Conservation (phyloP, 2,329 filamentous ascomycete genomes). For the Trichophyton simii region DNA sequence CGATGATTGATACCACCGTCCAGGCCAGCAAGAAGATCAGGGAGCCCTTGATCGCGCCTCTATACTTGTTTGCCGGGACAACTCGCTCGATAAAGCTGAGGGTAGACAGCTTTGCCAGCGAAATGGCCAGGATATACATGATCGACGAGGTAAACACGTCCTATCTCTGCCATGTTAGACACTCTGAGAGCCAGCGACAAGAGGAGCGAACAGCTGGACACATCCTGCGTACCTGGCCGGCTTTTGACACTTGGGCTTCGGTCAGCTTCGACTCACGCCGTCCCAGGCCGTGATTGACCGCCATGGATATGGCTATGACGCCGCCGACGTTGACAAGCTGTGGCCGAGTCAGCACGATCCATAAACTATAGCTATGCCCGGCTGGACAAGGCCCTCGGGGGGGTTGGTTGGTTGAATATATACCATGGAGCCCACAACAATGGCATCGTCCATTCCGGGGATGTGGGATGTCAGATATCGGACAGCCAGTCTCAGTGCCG, state of each 20-base stretch:
- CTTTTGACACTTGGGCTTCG: background rate
- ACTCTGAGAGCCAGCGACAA: no score
- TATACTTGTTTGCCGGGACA: background rate
- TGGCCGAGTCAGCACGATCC: background rate
- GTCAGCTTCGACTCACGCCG: background rate
- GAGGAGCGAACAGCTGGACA: background rate
- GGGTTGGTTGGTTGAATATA: background rate
- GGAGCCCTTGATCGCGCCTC: background rate
- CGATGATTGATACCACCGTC: slow-evolving; percentile 9
- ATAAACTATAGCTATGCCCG: background rate
- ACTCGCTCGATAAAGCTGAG: background rate
- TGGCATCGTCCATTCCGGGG: background rate
- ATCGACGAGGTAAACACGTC: background rate
- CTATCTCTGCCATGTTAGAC: background rate
- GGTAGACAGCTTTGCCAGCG: background rate
- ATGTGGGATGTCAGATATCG: background rate
- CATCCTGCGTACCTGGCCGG: background rate
- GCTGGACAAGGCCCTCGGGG: background rate
- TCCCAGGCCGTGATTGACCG: slow-evolving; percentile 2
- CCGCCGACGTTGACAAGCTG: slow-evolving; percentile 1
- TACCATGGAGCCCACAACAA: background rate
- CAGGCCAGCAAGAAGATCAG: slow-evolving; percentile 8
- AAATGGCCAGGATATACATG: background rate
- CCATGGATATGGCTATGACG: slow-evolving; percentile 3
- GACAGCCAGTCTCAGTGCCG: background rate